Evolutionary conservation across 345 rosid species (phyloP).

Genomic region (Pistacia integerrima): DNA sequence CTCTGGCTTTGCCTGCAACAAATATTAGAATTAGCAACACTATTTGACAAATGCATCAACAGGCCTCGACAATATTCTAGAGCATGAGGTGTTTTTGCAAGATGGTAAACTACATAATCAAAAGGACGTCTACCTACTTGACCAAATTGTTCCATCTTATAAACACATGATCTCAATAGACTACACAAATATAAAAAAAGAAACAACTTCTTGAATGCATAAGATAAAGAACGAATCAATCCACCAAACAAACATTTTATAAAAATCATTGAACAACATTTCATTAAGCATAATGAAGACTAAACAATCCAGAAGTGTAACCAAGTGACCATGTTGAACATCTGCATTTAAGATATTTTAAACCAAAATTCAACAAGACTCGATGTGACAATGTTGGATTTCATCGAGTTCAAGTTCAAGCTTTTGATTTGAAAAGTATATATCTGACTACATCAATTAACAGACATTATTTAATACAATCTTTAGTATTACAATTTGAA

Average conservation of each 20-base stretch:
- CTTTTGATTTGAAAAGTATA: neutral
- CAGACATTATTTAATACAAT: neutral
- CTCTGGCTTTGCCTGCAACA: conserved; percentile 44
- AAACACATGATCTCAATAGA: neutral
- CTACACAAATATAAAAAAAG: neutral
- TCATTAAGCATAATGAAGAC: neutral
- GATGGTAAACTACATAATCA: neutral
- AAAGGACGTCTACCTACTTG: neutral
- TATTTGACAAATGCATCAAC: neutral
- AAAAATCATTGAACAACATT: neutral
- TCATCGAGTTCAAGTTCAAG: neutral
- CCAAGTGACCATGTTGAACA: neutral
- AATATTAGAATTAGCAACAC: neutral
- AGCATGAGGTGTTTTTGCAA: neutral
- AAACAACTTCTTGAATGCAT: neutral
- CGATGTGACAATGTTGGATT: neutral
- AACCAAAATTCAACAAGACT: neutral
- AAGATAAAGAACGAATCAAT: neutral
- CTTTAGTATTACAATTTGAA: neutral
- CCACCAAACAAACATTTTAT: neutral
- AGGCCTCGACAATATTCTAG: neutral
- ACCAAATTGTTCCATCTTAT: neutral
- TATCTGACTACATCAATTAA: neutral
- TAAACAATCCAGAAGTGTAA: neutral
- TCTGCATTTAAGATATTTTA: neutral